A percentile compares a stretch with the other conserved stretches of the same genome.
Evolutionary conservation across 345 rosid species (phyloP).

Genomic region (Eutrema heterophyllum): DNA sequence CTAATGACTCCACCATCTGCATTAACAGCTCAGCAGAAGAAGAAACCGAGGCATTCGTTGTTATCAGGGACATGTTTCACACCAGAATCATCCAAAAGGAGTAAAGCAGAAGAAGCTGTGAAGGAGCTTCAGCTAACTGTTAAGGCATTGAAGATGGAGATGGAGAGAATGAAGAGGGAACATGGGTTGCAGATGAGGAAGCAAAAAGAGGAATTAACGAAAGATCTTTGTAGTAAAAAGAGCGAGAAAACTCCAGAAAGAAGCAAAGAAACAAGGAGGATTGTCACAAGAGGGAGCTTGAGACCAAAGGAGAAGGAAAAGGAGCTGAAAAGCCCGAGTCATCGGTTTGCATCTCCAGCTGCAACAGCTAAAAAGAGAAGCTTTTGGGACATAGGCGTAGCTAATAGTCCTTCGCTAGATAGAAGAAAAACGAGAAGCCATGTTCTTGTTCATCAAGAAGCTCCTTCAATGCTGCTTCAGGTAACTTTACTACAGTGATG

Average conservation of each 20-base stretch:
- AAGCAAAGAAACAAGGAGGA: conserved; percentile 40
- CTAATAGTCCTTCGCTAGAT: conserved; percentile 66
- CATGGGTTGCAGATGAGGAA: conserved; percentile 64
- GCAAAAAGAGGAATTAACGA: conserved; percentile 66
- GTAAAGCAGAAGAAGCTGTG: conserved; percentile 45
- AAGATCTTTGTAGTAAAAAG: conserved; percentile 44
- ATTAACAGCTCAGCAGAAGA: conserved; percentile 42
- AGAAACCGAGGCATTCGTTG: conserved; percentile 67
- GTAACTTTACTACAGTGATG: conserved; percentile 25
- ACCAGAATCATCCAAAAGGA: conserved; percentile 56
- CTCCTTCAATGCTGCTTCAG: conserved; percentile 95
- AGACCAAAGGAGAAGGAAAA: conserved; percentile 51
- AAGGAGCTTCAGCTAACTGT: conserved; percentile 61
- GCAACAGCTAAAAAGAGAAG: conserved; percentile 73
- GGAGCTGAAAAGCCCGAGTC: conserved; percentile 71
- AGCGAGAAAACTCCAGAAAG: conserved; percentile 39
- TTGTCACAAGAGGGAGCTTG: conserved; percentile 54
- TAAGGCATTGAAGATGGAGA: conserved; percentile 64
- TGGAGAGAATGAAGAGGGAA: conserved; percentile 75
- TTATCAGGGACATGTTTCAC: conserved; percentile 69
- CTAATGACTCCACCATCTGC: conserved; percentile 69
- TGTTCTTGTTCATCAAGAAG: conserved; percentile 43
- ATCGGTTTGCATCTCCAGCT: conserved; percentile 75
- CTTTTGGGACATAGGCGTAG: conserved; percentile 83
- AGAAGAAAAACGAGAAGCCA: conserved; percentile 83